Base-by-base conservation (phyloP, 2,329 filamentous ascomycete genomes). In the Cercospora sp. region DNA sequence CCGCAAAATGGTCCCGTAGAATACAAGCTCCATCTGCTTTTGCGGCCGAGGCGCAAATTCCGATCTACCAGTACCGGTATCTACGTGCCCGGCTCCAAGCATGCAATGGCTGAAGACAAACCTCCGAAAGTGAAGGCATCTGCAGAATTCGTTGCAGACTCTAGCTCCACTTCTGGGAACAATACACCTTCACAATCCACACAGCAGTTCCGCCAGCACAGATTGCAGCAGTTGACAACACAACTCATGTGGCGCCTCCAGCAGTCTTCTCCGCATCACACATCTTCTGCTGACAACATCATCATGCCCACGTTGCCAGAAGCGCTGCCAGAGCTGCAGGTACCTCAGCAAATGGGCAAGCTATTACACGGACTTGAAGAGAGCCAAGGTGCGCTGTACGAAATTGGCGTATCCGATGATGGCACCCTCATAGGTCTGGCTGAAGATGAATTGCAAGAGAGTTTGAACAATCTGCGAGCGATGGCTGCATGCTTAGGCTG, bases 401-500 rank as follows among this genome's bases (percentile, higher is more conserved):
- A 99, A 79, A 97, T 99, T 78, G 95, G 95, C 0, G 93, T 99
- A 9, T 91, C 94, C 30, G 95, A 99, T 78, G 93, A 98, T 81
- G 95, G 95, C 7, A 93, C 91, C 0, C 89, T 99, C 67, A 88
- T 97, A 51, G 95, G 95, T 0, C 83, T 99, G 58, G 91, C 92
- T 2, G 89, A 91, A 71, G 93, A 97, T 76, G 95, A 99, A 79
- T 88, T 99, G 85, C 88, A 94, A 69, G 94, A 98, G 80, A 97
- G 93, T 77, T 84, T 98, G 69, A 87, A 86, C 51, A 97, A 94
- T 66, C 81, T 99, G 42, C 88, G 89, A 69, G 89, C 91, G 61
- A 99, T 99, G 94, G 94, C 95, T 42, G 91, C 92, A 10, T 97
- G 93, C 77, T 82, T 99, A 60, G 94, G 95, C 5, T 98, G 95